Conservation (phyloP, 208 protist species). For the Trypanosoma theileri region DNA sequence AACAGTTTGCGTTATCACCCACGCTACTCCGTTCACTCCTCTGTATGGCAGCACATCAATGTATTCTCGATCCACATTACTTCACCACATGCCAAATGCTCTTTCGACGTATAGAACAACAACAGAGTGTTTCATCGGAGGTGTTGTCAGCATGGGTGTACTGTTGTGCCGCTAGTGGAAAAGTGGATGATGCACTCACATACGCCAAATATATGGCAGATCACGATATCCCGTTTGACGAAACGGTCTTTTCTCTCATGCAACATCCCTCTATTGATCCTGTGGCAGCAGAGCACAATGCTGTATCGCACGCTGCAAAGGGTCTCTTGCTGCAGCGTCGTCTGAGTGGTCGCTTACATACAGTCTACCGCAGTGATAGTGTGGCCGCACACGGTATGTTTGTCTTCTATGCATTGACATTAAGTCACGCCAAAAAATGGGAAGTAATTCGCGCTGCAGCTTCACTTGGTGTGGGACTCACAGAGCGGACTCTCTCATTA, state of each 20-base stretch:
- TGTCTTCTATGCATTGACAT: slow-evolving; percentile 74
- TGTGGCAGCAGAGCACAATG: slow-evolving; percentile 25
- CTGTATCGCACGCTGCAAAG: slow-evolving; percentile 42
- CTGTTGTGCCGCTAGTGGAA: slow-evolving; percentile 63
- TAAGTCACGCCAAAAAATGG: slow-evolving; percentile 78
- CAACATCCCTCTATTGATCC: slow-evolving; percentile 74
- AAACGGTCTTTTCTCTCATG: slow-evolving; percentile 69
- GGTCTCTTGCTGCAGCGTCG: slow-evolving; percentile 76
- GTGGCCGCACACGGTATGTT: slow-evolving; percentile 83
- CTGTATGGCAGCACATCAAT: slow-evolving; percentile 65
- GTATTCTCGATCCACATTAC: slow-evolving; percentile 70
- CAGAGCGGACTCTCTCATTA: slow-evolving; percentile 62
- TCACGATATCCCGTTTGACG: slow-evolving; percentile 57
- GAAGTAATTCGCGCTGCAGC: slow-evolving; percentile 51
- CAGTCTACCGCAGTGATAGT: slow-evolving; percentile 13
- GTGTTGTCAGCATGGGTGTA: slow-evolving; percentile 72
- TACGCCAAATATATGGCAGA: slow-evolving; percentile 52
- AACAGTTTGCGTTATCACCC: slow-evolving; percentile 73
- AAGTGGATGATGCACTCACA: slow-evolving; percentile 50
- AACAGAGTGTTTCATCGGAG: slow-evolving; percentile 56
- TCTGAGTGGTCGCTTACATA: slow-evolving; percentile 40
- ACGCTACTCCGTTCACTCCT: slow-evolving; percentile 51
- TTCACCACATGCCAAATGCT: slow-evolving; percentile 64
- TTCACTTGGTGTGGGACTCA: slow-evolving; percentile 24
- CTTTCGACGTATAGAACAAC: slow-evolving; percentile 73